phyloP scores from a whole-genome alignment of 495 filamentous ascomycete species.

The Podospora tetraspora region DNA sequence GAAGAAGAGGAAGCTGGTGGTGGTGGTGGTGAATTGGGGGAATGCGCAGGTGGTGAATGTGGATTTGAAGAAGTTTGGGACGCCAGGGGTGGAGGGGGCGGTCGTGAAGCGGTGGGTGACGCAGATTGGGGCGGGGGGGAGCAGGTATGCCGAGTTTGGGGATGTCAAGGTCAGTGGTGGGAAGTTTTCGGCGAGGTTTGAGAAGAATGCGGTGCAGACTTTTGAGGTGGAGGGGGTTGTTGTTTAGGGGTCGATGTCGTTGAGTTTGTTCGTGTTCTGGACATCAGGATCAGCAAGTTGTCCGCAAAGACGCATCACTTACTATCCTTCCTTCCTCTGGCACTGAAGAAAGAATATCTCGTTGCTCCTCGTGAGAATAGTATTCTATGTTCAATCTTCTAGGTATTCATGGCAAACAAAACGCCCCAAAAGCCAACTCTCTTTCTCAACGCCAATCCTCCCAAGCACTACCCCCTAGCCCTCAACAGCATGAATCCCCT shows the following conservation, averaged over 20 bases:
- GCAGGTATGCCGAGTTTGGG: constrained; percentile 26
- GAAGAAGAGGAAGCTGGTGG: constrained; percentile 26
- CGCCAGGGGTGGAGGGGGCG: constrained; percentile 24
- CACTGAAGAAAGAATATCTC: too few relatives aligned
- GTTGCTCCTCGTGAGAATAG: background rate
- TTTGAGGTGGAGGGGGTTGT: constrained; percentile 26
- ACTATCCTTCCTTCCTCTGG: too few relatives aligned
- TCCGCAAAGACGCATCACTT: too few relatives aligned
- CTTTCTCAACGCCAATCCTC: background rate
- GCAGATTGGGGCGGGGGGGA: constrained; percentile 27
- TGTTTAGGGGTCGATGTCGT: constrained; percentile 6
- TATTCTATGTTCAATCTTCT: background rate
- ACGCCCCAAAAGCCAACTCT: background rate
- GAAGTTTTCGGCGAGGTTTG: constrained; percentile 30
- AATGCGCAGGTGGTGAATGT: constrained; percentile 34
- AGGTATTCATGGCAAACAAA: background rate
- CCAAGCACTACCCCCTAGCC: constrained; percentile 14
- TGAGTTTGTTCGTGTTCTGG: too few relatives aligned
- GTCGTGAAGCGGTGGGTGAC: constrained; percentile 33
- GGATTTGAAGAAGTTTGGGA: constrained; percentile 29
- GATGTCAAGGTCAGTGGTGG: constrained; percentile 28
- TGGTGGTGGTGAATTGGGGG: constrained; percentile 37
- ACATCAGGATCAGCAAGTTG: too few relatives aligned
- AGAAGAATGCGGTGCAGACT: constrained; percentile 26
- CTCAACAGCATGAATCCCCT: constrained; percentile 31